Evolutionary conservation across 2,329 filamentous ascomycete genomes (phyloP), one percentile per base, ranked within the genome.

Genomic region (Blastomyces silverae): DNA sequence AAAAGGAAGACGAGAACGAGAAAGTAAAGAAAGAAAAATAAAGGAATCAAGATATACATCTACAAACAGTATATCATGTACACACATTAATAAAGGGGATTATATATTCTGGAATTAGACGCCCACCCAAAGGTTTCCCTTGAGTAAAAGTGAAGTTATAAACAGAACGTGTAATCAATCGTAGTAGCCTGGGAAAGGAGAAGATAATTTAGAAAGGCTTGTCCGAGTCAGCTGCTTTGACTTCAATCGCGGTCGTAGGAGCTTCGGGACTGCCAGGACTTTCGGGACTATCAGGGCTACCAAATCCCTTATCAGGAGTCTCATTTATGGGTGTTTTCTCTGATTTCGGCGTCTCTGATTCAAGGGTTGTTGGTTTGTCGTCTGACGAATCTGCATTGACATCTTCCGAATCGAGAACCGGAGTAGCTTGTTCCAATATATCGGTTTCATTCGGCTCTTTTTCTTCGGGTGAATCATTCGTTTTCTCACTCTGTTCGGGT

Each of bases 221-320:
- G 44, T 61, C 59, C 17, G 59, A 61, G 25, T 61, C 59, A 17
- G 42, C 42, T 10, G 59, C 42, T 50, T 61, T 61, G 28, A 34
- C 59, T 17, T 61, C 59, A 37, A 61, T 61, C n/a, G 59, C 59
- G 25, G 59, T 61, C 1, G 59, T 61, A 15, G 59, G 59, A 50
- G 59, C 59, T 31, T 61, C 42, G 13, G 59, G 59, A 17, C 59
- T 61, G 34, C 17, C 44, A n/a, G 44, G 59, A 17, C 50, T 53
- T 31, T 13, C 50, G 4, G 50, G 50, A 15, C 22, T 28, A 17
- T 15, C 11, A 37, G 44, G 59, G 22, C 59, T 61, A 61, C 22
- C 44, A 11, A 20, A 10, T 8, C 37, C 20, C 20, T 34, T 61
- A 50, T 50, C 59, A 28, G 59, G 3, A 10, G 25, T 48, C 25